These are phyloP conservation scores for Isabelozyma gotoi DNA, from an alignment of 805 yeast species.

Conservation along the genomic window DNA sequence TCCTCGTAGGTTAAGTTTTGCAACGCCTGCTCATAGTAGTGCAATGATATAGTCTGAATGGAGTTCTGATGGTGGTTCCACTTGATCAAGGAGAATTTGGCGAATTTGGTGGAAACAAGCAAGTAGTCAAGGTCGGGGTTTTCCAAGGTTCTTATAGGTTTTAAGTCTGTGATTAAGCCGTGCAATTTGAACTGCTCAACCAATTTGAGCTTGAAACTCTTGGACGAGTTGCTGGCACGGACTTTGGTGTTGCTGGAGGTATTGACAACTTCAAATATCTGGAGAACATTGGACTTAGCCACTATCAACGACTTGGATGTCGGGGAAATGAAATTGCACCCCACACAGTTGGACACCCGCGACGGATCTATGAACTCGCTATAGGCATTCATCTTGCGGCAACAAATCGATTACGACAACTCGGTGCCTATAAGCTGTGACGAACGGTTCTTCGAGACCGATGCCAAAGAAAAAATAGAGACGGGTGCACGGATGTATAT, in stretches of 20 bases:
- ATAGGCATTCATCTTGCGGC: slow-evolving; percentile 70
- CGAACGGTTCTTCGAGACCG: too few relatives aligned
- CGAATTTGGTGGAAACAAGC: slow-evolving; percentile 64
- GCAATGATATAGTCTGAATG: slow-evolving; percentile 75
- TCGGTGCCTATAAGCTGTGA: not conserved
- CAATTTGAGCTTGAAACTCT: slow-evolving; percentile 25
- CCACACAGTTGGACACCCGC: slow-evolving; percentile 59
- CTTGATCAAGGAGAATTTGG: slow-evolving; percentile 72
- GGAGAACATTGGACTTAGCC: slow-evolving; percentile 69
- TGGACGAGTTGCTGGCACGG: slow-evolving; percentile 2
- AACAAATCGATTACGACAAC: not conserved
- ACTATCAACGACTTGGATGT: slow-evolving; percentile 56
- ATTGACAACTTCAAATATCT: slow-evolving; percentile 49
- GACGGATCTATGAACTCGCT: slow-evolving; percentile 77
- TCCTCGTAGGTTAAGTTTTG: slow-evolving; percentile 48
- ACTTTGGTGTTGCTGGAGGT: slow-evolving; percentile 17
- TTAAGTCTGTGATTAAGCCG: slow-evolving; percentile 65
- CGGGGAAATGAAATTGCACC: slow-evolving; percentile 50
- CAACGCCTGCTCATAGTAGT: slow-evolving; percentile 77
- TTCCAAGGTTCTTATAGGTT: slow-evolving; percentile 48
- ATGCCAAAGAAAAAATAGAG: too few relatives aligned
- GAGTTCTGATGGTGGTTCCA: slow-evolving; percentile 61
- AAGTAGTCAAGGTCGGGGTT: slow-evolving; percentile 55
- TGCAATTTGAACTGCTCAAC: slow-evolving; percentile 67
- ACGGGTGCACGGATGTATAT: not conserved